Percentiles rank a stretch among this genome's conserved stretches.
Conservation (phyloP, 305 asterid species). For the Solanum hybrid region DNA sequence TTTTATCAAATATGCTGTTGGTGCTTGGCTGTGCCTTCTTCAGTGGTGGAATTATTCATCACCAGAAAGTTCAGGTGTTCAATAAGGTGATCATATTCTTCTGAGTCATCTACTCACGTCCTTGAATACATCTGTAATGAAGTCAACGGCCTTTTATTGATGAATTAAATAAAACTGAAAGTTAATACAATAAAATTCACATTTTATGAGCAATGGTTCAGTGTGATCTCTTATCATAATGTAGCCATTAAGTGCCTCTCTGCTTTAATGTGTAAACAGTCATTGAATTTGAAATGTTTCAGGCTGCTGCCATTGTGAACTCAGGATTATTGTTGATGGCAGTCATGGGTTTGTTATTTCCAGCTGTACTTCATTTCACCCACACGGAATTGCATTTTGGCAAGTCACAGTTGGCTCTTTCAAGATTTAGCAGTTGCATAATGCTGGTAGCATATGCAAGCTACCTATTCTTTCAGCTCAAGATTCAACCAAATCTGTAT, state of each 20-base stretch:
- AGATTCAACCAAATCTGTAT: constrained; percentile 53
- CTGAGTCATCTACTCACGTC: background rate
- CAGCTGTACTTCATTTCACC: constrained; percentile 94
- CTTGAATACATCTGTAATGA: background rate
- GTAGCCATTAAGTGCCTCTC: background rate
- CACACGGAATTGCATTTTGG: constrained; percentile 83
- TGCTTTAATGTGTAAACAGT: constrained; percentile 5
- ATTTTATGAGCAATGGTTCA: background rate
- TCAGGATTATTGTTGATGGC: constrained; percentile 97
- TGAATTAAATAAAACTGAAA: background rate
- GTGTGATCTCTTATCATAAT: background rate
- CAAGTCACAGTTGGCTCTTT: constrained; percentile 85
- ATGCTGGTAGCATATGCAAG: constrained; percentile 93
- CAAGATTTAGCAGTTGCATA: constrained; percentile 93
- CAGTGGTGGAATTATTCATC: constrained; percentile 83
- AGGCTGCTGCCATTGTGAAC: constrained; percentile 83
- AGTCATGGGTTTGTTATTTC: constrained; percentile 90
- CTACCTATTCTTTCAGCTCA: constrained; percentile 94
- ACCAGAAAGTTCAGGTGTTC: constrained; percentile 65
- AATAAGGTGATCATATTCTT: constrained; percentile 45
- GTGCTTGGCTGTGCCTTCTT: constrained; percentile 98
- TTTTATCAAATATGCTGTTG: constrained; percentile 93
- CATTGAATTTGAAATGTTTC: constrained; percentile 28
- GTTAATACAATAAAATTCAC: background rate
- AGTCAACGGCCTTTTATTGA: background rate